Conservation (phyloP, 495 filamentous ascomycete species). For the Hyaloscypha hepaticicola region DNA sequence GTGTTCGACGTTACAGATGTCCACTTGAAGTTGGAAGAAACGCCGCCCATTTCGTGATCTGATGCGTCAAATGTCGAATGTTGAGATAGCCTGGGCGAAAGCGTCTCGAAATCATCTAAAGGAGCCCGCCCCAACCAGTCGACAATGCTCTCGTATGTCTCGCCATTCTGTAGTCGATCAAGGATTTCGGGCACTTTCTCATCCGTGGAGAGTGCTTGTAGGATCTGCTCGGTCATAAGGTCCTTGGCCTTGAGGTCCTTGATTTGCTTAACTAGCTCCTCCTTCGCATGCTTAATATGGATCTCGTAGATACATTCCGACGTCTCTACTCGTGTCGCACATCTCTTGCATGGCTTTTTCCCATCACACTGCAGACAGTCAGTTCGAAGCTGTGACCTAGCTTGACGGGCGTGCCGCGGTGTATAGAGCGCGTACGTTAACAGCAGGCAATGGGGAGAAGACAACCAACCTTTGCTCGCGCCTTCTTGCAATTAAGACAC, state of each 20-base stretch:
- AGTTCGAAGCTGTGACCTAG: background rate
- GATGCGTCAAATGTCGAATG: conserved; percentile 27
- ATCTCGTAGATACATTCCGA: conserved; percentile 31
- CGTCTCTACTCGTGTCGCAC: conserved; percentile 25
- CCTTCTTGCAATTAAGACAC: conserved; percentile 33
- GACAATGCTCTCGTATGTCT: conserved; percentile 37
- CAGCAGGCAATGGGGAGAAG: background rate
- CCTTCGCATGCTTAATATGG: conserved; percentile 34
- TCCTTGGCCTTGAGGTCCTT: conserved; percentile 31
- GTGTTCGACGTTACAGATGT: conserved; percentile 36
- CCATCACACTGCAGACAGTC: conserved; percentile 30
- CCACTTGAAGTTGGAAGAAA: conserved; percentile 30
- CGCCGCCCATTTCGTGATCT: conserved; percentile 31
- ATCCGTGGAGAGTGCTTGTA: conserved; percentile 35
- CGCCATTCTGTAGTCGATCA: conserved; percentile 33
- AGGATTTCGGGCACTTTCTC: conserved; percentile 40
- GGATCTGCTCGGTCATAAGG: conserved; percentile 34
- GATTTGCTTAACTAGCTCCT: conserved; percentile 33
- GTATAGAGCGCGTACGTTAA: conserved; percentile 66
- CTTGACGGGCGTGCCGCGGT: background rate
- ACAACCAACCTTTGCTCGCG: conserved; percentile 32
- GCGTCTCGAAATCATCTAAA: conserved; percentile 23
- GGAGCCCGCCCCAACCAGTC: conserved; percentile 36
- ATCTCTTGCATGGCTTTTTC: conserved; percentile 30
- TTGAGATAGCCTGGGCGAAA: conserved; percentile 27